Base-by-base conservation (phyloP, 305 asterid genomes). In the Fraxinus platypoda region DNA sequence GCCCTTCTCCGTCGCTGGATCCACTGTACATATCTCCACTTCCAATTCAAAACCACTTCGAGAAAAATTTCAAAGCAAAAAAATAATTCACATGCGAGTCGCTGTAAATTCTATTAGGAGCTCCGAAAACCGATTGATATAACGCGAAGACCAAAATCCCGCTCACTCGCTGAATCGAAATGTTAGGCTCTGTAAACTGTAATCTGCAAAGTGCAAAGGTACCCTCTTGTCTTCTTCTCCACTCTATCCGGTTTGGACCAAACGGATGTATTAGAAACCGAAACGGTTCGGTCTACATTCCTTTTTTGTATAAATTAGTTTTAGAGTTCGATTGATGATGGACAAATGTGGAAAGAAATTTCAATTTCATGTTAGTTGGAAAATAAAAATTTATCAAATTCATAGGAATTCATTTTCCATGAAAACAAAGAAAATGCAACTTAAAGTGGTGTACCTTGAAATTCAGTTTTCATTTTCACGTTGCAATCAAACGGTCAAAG, bases 1-100 rank as follows among this genome's bases (percentile, higher is more conserved):
- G 88, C 75, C 89, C 92, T 81, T 94, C 97, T 82, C 92, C 94
- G 68, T 93, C 97, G 85, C 94, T 89, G 43, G 96, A 93, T 17
- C 95, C 94, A 85, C 95, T 87, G 87, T 93, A 92, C 97, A 94
- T 93, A 8, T 81, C n/a, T 33, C 21, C 30, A 76, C 37, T 68
- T 66, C 81, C 19, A 37, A 64, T 70, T 70, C 38, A 13, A 28
- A 30, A 31, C 9, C 38, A 28, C 25, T 70, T 70, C 25, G 12
- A 30, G 11, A 30, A 30, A 70, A 70, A 5, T 28, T 13, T 15
- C 75, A 30, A 28, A 70, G 37, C 75, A 1, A 70, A 28, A 26
- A 64, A 66, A 0, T 26, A 30, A 30, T 31, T 70, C 75, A 28
- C 41, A 0, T 30, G 8, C 4, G 3, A 9, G 75, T 70, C 25